Conservation (phyloP, 805 yeast species). For the Metschnikowia matae region DNA sequence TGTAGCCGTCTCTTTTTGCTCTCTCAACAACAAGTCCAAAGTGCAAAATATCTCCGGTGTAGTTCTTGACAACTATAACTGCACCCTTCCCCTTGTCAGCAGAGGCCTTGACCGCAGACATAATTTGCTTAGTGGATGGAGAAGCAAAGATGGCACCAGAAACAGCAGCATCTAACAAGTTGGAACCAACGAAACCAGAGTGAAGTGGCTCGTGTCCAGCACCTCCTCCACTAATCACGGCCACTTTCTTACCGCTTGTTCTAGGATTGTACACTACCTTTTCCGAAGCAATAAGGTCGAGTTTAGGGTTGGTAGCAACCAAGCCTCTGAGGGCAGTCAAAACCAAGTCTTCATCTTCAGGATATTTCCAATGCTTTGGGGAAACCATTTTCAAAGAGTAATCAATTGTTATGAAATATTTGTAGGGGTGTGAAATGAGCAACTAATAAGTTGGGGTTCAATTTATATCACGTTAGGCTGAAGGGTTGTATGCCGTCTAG, state of each 20-base stretch:
- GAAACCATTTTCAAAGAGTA: constrained; percentile 7
- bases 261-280: constrained; percentile 48
- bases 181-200: constrained; percentile 85
- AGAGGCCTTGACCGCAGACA: constrained; percentile 61
- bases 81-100: constrained; percentile 56
- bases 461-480: not conserved
- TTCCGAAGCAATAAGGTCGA: constrained; percentile 52
- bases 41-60: constrained; percentile 91
- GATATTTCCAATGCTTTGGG: constrained; percentile 49
- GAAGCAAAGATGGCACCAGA: constrained; percentile 92
- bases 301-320: constrained; percentile 50
- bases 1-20: constrained; percentile 71
- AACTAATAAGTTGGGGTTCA: not conserved
- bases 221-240: constrained; percentile 87
- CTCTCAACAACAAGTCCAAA: constrained; percentile 90
- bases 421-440: not conserved
- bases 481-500: not conserved
- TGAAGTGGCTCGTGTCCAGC: constrained; percentile 96
- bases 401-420: not conserved
- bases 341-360: constrained; percentile 41
- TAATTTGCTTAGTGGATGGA: constrained; percentile 87
- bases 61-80: constrained; percentile 79
- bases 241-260: constrained; percentile 47
- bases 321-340: constrained; percentile 49
- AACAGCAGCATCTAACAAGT: constrained; percentile 80